phyloP scores from a whole-genome alignment of 495 filamentous ascomycete genomes.

The Chaetomidium leptoderma region DNA sequence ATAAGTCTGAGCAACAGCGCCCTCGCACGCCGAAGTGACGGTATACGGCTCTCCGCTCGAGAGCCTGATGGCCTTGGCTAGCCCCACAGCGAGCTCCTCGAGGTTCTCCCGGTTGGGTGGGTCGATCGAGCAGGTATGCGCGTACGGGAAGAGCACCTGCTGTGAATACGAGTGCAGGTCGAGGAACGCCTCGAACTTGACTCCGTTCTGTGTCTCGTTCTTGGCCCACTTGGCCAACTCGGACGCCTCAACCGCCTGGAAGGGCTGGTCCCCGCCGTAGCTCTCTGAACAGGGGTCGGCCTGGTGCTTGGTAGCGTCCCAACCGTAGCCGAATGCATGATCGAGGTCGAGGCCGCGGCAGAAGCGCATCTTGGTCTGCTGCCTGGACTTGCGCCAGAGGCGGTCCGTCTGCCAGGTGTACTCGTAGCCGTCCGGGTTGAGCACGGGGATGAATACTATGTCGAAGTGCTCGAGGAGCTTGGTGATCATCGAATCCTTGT shows the following conservation, averaged over 20 bases:
- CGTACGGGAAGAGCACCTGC: slow-evolving; percentile 89
- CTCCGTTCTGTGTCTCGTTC: slow-evolving; percentile 73
- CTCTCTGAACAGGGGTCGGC: slow-evolving; percentile 89
- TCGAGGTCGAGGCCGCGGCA: slow-evolving; percentile 89
- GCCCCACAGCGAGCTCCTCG: slow-evolving; percentile 78
- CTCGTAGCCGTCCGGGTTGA: slow-evolving; percentile 92
- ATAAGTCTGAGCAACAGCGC: slow-evolving; percentile 50
- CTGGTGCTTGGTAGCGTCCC: slow-evolving; percentile 62
- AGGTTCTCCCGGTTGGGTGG: slow-evolving; percentile 89
- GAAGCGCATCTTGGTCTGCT: slow-evolving; percentile 73
- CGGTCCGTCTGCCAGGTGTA: slow-evolving; percentile 91
- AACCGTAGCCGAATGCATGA: slow-evolving; percentile 77
- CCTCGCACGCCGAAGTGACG: slow-evolving; percentile 84
- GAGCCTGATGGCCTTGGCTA: slow-evolving; percentile 84
- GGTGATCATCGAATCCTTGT: slow-evolving; percentile 61
- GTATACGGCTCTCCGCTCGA: slow-evolving; percentile 71
- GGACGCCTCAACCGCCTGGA: slow-evolving; percentile 76
- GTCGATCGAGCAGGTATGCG: slow-evolving; percentile 69
- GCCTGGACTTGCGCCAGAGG: slow-evolving; percentile 93
- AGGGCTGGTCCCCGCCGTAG: slow-evolving; percentile 78
- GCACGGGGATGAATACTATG: slow-evolving; percentile 77
- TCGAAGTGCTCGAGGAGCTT: slow-evolving; percentile 77
- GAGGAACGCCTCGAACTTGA: slow-evolving; percentile 73
- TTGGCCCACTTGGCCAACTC: slow-evolving; percentile 76
- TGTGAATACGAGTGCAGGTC: slow-evolving; percentile 96